Evolutionary conservation across 305 asterid genomes (phyloP), one percentile per base, ranked within the genome.

Genomic region (Salvia sclarea): DNA sequence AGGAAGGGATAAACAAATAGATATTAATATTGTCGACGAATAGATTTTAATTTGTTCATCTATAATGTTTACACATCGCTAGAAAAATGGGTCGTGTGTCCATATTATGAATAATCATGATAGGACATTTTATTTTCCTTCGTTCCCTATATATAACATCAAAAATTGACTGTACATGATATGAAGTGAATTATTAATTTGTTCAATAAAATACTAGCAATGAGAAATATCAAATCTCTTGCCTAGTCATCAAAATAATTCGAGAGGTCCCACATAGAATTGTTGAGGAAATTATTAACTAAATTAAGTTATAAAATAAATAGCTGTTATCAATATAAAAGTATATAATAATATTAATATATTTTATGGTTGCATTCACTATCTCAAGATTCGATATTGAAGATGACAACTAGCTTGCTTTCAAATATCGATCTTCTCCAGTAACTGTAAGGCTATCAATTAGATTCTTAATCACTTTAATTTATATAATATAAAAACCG

Each of bases 351-450:
- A n/a, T n/a, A n/a, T n/a, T n/a, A n/a, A n/a, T n/a, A n/a, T n/a
- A 20, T 60, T 22, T 66, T 59, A 22, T 35, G 43, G 38, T 56
- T 70, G 7, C 38, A 49, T 63, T 73, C 70, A 8, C 50, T 59
- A 12, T 68, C 77, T 12, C 25, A 66, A 78, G 72, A 78, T 78
- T 78, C 75, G 53, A 62, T 18, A 21, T 48, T 45, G 74, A 74
- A 17, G 71, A 69, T 70, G 60, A 70, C 73, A 58, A 41, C 54
- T 65, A 69, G 25, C 50, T 76, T 54, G 48, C 28, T 70, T 55
- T 75, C 54, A 30, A 28, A 21, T 50, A 41, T 77, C 43, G 44
- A 70, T 65, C 35, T 5, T 5, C 21, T 43, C n/a, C 14, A 17
- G 33, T 50, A 48, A 58, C 7, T 64, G 11, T 40, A 31, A 44